Percentiles rank a stretch among this genome's conserved stretches.
Evolutionary conservation across 495 filamentous ascomycete genomes (phyloP).

Genomic region (Cercophora samala): DNA sequence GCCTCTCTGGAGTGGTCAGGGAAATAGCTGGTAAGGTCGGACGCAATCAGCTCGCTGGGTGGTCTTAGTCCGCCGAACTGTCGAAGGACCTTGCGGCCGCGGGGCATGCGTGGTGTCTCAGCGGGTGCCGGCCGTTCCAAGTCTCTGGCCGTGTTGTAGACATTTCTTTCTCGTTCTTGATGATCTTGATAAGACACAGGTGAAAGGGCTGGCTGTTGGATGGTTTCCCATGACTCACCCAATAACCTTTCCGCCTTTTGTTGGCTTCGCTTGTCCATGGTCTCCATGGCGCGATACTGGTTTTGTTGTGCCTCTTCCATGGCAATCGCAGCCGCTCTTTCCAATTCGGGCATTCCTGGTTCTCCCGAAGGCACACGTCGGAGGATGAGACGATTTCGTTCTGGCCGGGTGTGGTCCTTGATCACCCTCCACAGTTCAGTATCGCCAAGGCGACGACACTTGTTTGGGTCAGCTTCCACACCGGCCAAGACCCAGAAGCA

Average conservation of each 20-base stretch:
- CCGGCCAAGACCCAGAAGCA: slow-evolving; percentile 82
- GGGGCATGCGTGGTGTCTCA: slow-evolving; percentile 45
- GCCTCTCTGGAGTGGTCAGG: slow-evolving; percentile 88
- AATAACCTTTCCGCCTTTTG: slow-evolving; percentile 78
- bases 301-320: slow-evolving; percentile 73
- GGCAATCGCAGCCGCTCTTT: slow-evolving; percentile 76
- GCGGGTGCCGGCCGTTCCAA: slow-evolving; percentile 56
- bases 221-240: slow-evolving; percentile 78
- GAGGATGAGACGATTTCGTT: slow-evolving; percentile 86
- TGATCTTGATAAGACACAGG: slow-evolving; percentile 57
- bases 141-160: slow-evolving; percentile 57
- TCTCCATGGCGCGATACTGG: slow-evolving; percentile 62
- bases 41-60: slow-evolving; percentile 94
- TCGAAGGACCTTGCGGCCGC: slow-evolving; percentile 57
- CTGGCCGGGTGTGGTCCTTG: slow-evolving; percentile 65
- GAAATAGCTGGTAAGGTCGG: slow-evolving; percentile 94
- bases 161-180: slow-evolving; percentile 60
- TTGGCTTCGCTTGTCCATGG: slow-evolving; percentile 62
- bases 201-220: slow-evolving; percentile 73
- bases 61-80: slow-evolving; percentile 87
- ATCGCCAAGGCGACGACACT: slow-evolving; percentile 76
- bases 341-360: slow-evolving; percentile 74
- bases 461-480: slow-evolving; percentile 70
- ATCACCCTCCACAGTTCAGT: slow-evolving; percentile 83
- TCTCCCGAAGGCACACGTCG: slow-evolving; percentile 84